These are phyloP conservation scores for Durotheca rogersii DNA, from an alignment of 495 filamentous ascomycete genomes.

Conservation along the genomic window DNA sequence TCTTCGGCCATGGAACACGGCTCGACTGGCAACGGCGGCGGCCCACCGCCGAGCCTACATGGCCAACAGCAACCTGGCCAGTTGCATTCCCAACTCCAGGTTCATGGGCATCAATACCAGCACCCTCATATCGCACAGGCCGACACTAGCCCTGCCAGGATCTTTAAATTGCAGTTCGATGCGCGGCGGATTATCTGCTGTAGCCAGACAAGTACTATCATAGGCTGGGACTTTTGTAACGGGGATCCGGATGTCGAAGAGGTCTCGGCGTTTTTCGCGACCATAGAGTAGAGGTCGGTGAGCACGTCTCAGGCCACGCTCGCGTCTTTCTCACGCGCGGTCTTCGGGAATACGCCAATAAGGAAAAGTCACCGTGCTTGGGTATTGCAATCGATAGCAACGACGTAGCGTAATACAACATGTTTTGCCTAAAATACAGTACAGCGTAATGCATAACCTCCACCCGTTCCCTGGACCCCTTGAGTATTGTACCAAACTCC, in stretches of 20 bases:
- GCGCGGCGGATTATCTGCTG: constrained; percentile 92
- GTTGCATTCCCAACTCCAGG: constrained; percentile 10
- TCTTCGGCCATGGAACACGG: constrained; percentile 8
- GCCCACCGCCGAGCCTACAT: constrained; percentile 23
- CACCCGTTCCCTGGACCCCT: no score
- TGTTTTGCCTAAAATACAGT: no score
- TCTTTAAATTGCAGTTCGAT: constrained; percentile 99
- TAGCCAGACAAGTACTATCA: constrained; percentile 83
- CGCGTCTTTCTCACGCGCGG: background rate
- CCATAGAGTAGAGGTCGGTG: constrained; percentile 42
- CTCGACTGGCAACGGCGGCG: constrained; percentile 14
- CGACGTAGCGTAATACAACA: no score
- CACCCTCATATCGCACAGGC: constrained; percentile 36
- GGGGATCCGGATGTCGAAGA: constrained; percentile 82
- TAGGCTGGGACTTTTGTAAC: constrained; percentile 97
- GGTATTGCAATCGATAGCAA: no score
- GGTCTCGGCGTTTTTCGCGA: constrained; percentile 73
- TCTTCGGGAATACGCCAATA: background rate
- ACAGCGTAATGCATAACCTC: no score
- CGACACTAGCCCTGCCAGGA: constrained; percentile 60
- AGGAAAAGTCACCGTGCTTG: no score
- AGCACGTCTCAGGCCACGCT: background rate
- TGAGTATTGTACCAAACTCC: constrained; percentile 20
- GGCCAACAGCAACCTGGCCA: constrained; percentile 9
- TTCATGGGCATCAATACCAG: constrained; percentile 21